Evolutionary conservation across 2,329 filamentous ascomycete species (phyloP), one percentile per base, ranked within the genome.

Genomic region (Cercospora zeae-maydis): DNA sequence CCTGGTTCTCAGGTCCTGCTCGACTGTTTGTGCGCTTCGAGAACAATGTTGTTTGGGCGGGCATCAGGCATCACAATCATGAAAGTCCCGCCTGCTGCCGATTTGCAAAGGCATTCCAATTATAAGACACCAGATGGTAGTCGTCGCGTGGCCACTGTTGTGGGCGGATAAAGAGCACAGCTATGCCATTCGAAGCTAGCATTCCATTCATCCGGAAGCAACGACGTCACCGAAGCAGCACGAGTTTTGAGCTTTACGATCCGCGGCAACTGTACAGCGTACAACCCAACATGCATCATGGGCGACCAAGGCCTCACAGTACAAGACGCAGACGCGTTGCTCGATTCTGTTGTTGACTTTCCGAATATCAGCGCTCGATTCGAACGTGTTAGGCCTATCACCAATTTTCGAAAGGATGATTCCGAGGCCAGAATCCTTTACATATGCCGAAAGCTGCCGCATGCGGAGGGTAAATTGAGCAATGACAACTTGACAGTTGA

Each of bases 331-430:
- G 67, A 69, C 30, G 49, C 59, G 14, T 58, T 69, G 24, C 56
- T 69, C 42, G 63, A 67, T n/a, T 47, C 36, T 14, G 64, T 58
- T 14, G 56, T 69, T 10, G 42, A 63, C 9, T 63, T 69, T 27
- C 65, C 67, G 1, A 58, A 61, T 2, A 57, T 62, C n/a, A 51
- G 57, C 34, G 42, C 63, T 27, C 37, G 47, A 1, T 69, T 68
- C 30, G 67, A 73, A 49, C 62, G 69, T 13, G 16, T 68, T 1
- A 55, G 62, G 45, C 57, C 68, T 9, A 74, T 74, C 16, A 74
- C 72, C 49, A 71, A 74, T 60, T 74, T 72, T 58, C 68, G 72
- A 27, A 69, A 72, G 49, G 71, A 72, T 58, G 70, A 73, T 36
- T 65, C 61, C 37, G 72, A 74, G 59, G 69, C 70, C 24, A 63